Evolutionary conservation across 2,329 filamentous ascomycete species (phyloP).

Genomic region (Aspergillus cejpii): DNA sequence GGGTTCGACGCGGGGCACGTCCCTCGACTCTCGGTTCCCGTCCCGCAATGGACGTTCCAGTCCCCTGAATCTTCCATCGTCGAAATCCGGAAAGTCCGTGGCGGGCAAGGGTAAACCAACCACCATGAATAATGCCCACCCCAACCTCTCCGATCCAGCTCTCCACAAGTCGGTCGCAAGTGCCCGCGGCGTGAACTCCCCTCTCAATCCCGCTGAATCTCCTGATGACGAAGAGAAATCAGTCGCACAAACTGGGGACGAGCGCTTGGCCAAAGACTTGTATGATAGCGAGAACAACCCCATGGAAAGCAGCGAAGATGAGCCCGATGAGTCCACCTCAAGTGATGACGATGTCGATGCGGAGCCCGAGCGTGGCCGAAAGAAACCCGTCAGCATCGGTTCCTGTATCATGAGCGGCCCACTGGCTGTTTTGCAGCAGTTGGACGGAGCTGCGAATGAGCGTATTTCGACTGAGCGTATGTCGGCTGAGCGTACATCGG

Average conservation of each 20-base stretch:
- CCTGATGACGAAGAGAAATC: constrained; percentile 33
- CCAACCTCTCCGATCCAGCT: constrained; percentile 62
- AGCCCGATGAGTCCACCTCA: constrained; percentile 44
- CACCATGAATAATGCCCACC: constrained; percentile 64
- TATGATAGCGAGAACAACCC: constrained; percentile 58
- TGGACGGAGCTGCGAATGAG: constrained; percentile 72
- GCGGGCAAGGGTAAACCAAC: constrained; percentile 57
- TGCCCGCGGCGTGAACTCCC: constrained; percentile 1
- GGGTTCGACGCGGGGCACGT: constrained; percentile 36
- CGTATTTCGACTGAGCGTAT: constrained; percentile 46
- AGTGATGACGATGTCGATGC: constrained; percentile 55
- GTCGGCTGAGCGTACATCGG: too few relatives aligned
- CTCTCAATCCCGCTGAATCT: constrained; percentile 26
- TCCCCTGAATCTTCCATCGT: constrained; percentile 39
- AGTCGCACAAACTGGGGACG: constrained; percentile 44
- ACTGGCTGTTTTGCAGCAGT: constrained; percentile 7
- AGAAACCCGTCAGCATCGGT: constrained; percentile 21
- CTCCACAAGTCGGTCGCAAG: constrained; percentile 55
- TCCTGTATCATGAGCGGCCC: constrained; percentile 2
- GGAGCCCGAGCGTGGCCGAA: constrained; percentile 26
- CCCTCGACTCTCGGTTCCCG: constrained; percentile 33
- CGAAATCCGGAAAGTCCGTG: constrained; percentile 41
- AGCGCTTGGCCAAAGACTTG: constrained; percentile 62
- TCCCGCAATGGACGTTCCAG: constrained; percentile 26
- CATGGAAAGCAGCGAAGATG: constrained; percentile 63